Evolutionary conservation across 768 basidiomycete species (phyloP).

Genomic region (Hericium coralloides): DNA sequence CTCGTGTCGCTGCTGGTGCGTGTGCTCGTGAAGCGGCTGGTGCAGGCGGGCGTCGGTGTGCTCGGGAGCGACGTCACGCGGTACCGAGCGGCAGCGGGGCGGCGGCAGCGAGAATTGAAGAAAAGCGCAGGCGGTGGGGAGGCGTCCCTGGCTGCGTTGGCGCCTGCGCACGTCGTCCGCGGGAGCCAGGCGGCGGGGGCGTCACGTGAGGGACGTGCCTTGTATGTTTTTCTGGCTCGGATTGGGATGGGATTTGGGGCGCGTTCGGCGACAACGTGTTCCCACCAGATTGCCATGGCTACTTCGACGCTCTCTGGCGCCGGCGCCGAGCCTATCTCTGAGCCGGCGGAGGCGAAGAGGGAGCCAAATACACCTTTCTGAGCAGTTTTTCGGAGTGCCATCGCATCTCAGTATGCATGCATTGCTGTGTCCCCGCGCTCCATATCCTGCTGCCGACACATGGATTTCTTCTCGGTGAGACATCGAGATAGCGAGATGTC

Average conservation of each 20-base stretch:
- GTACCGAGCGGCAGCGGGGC: not conserved
- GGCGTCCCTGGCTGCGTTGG: not conserved
- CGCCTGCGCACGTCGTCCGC: slow-evolving; percentile 7
- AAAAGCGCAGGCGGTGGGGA: not conserved
- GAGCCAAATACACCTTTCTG: too few relatives aligned
- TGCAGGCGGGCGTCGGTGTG: slow-evolving; percentile 3
- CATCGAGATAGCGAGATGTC: too few relatives aligned
- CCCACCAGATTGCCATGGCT: not conserved
- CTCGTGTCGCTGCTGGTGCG: slow-evolving; percentile 8
- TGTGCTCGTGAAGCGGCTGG: slow-evolving; percentile 3
- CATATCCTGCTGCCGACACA: too few relatives aligned
- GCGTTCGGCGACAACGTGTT: not conserved
- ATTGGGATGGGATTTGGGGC: not conserved
- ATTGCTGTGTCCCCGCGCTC: too few relatives aligned
- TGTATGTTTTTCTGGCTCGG: not conserved
- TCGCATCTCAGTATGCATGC: too few relatives aligned
- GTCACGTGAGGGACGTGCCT: slow-evolving; percentile 4
- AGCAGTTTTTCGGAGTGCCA: too few relatives aligned
- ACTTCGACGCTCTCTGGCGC: not conserved
- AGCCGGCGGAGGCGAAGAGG: too few relatives aligned
- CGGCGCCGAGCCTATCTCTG: too few relatives aligned
- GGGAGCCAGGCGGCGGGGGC: not conserved
- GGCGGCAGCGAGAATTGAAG: not conserved
- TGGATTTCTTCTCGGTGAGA: too few relatives aligned
- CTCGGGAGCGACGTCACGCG: not conserved